A percentile compares a stretch with the other conserved stretches of the same genome.
Evolutionary conservation across 441 rosid species (phyloP).

Genomic region (Gossypium gossypioides): DNA sequence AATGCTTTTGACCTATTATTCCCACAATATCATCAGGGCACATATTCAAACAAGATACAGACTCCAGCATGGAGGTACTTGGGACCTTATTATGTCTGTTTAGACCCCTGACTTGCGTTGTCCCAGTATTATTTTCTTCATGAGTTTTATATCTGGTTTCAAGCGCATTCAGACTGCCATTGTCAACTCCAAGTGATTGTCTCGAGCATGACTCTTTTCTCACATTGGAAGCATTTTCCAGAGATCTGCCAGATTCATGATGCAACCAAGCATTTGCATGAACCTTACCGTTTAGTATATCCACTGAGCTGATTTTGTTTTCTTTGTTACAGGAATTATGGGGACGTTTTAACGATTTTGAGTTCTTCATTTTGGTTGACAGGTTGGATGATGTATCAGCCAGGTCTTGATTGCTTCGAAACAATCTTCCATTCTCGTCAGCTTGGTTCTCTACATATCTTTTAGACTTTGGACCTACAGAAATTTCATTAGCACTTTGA

Average conservation of each 20-base stretch:
- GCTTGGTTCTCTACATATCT: constrained; percentile 12
- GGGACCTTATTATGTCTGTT: constrained; percentile 19
- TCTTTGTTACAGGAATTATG: constrained; percentile 26
- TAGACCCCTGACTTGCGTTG: constrained; percentile 7
- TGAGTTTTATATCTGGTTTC: constrained; percentile 21
- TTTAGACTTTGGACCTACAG: constrained; percentile 20
- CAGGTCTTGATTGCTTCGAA: constrained; percentile 14
- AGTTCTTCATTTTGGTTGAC: constrained; percentile 18
- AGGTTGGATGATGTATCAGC: constrained; percentile 17
- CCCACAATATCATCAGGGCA: constrained; percentile 38
- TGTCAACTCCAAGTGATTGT: constrained; percentile 19
- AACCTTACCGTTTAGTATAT: constrained; percentile 14
- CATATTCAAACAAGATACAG: constrained; percentile 22
- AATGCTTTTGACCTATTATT: constrained; percentile 39
- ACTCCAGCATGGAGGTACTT: constrained; percentile 20
- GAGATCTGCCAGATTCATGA: constrained; percentile 19
- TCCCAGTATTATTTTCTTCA: constrained; percentile 13
- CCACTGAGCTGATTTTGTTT: constrained; percentile 19
- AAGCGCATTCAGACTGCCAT: constrained; percentile 22
- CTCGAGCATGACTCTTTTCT: constrained; percentile 26
- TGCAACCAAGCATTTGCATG: constrained; percentile 13
- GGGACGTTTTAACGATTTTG: constrained; percentile 25
- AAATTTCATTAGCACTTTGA: constrained; percentile 21
- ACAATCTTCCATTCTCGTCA: constrained; percentile 19
- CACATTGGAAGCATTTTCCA: constrained; percentile 23